Evolutionary conservation across 306 rosid genomes (phyloP).

Genomic region (Senna tora): DNA sequence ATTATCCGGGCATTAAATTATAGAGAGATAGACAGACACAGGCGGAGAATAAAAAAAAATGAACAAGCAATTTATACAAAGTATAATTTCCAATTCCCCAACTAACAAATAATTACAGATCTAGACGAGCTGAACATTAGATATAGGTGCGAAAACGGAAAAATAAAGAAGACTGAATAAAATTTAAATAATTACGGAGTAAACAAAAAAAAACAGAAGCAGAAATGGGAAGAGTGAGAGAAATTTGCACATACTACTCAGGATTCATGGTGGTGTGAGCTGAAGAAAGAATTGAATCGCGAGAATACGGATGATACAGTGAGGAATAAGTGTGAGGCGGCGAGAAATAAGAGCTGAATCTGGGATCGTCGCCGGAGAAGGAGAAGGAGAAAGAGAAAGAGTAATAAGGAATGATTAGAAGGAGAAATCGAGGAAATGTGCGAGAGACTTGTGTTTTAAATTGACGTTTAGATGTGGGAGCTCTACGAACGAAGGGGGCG

Average conservation of each 20-base stretch:
- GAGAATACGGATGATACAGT: not conserved
- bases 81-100: slow-evolving; percentile 14
- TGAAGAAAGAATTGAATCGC: slow-evolving; percentile 37
- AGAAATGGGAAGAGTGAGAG: not conserved
- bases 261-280: slow-evolving; percentile 75
- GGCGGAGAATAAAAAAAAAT: not conserved
- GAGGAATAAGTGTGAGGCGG: slow-evolving; percentile 33
- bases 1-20: not conserved
- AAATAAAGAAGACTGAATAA: not conserved
- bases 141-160: not conserved
- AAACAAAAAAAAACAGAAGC: slow-evolving; percentile 11
- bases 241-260: slow-evolving; percentile 74
- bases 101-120: slow-evolving; percentile 39
- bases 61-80: slow-evolving; percentile 14
- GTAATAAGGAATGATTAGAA: slow-evolving; percentile 13
- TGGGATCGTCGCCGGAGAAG: slow-evolving; percentile 60
- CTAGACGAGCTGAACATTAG: slow-evolving; percentile 37
- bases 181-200: not conserved
- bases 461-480: slow-evolving; percentile 51
- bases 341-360: slow-evolving; percentile 34
- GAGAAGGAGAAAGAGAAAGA: no score
- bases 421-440: slow-evolving; percentile 44
- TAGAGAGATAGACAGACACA: not conserved
- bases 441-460: slow-evolving; percentile 40
- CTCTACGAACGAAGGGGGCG: slow-evolving; percentile 17